These are phyloP conservation scores for Sporobolomyces roseus DNA, from an alignment of 768 basidiomycete species.

Conservation along the genomic window DNA sequence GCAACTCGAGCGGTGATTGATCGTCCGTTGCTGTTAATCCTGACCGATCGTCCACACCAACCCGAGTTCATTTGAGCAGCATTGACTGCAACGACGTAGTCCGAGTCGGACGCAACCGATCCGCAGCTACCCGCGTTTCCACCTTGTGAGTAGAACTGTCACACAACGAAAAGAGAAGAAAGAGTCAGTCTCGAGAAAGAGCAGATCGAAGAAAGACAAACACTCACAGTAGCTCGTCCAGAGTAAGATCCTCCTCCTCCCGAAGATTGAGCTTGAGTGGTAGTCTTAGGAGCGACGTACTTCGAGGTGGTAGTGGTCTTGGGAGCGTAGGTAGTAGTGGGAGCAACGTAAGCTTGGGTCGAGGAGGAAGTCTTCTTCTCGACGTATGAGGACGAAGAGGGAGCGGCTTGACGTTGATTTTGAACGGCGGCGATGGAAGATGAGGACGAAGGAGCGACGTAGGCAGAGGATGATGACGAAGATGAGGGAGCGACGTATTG, in stretches of 20 bases:
- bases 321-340: conserved; percentile 35
- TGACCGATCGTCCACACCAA: conserved; percentile 65
- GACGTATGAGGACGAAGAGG: conserved; percentile 31
- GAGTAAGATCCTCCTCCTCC: conserved; percentile 37
- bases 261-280: conserved; percentile 41
- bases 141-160: conserved; percentile 59
- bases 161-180: neutral
- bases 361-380: conserved; percentile 31
- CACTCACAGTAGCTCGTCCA: conserved; percentile 51
- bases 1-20: conserved; percentile 54
- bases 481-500: conserved; percentile 56
- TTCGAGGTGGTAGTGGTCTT: conserved; percentile 39
- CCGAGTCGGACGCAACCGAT: conserved; percentile 55
- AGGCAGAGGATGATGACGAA: conserved; percentile 40
- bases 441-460: conserved; percentile 17
- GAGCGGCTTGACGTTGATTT: conserved; percentile 8
- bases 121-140: conserved; percentile 69
- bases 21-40: conserved; percentile 64
- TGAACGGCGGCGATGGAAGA: conserved; percentile 13
- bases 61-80: conserved; percentile 54
- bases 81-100: conserved; percentile 55
- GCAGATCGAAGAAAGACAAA: neutral
- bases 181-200: neutral
- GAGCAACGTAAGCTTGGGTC: conserved; percentile 12
- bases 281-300: conserved; percentile 27